Evolutionary conservation across 1,139 yeast genomes (phyloP), one percentile per base, ranked within the genome.

Genomic region (Hansenula sp.): DNA sequence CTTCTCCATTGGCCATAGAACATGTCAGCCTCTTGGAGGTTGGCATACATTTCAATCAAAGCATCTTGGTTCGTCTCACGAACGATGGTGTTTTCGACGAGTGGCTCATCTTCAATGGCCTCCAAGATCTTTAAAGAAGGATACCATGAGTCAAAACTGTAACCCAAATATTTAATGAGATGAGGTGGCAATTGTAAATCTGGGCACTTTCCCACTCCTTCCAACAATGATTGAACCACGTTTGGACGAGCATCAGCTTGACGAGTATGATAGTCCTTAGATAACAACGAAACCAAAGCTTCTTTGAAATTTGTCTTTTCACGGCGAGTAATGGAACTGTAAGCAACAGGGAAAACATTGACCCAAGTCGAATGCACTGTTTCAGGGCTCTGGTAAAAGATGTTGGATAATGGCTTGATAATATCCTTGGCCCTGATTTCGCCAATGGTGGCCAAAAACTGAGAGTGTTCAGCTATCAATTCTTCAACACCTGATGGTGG

Each of bases 1-100:
- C 97, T 77, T 65, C 98, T 80, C 99, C 99, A 94, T 50, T 90
- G 72, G 5, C 99, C 99, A 61, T 94, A 93, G 60, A 93, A 94
- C 93, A 91, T 87, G 58, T 94, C 99, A 46, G 88, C 95, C 60
- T 94, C 99, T 57, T 89, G 94, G 47, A 94, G 67, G 3, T 86
- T 80, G 3, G 97, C 86, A 59, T 91, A 93, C 62, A 91, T 70
- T 63, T 93, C 97, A 25, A 91, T 81, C 44, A 93, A 68, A 0
- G 99, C 97, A 67, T 94, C 99, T 52, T 86, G 83, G 40, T 90
- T 89, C 8, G 90, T 84, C 50, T 91, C 98, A 31, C 84, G 76
- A 9, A 93, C 88, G 48, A 84, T 86, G 6, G 81, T 73, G 50
- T 81, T 83, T 25, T 86, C 93, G 44, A 78, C 76, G 33, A 79